Base-by-base conservation (phyloP, 2,329 filamentous ascomycete species). In the Aspergillus caelatus region DNA sequence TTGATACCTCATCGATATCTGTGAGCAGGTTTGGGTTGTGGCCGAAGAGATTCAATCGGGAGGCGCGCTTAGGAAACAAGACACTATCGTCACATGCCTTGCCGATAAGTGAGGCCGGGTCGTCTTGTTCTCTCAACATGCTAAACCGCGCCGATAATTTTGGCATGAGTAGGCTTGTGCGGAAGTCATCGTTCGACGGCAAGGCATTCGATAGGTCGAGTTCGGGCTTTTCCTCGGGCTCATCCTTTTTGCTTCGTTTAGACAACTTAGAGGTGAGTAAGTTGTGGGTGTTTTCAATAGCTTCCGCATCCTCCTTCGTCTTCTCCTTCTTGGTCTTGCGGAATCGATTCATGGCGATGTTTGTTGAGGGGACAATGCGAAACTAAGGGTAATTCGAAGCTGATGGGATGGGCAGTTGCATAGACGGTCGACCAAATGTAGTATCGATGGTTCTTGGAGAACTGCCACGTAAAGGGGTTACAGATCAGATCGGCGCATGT, bases 51-150 rank as follows among this genome's bases (percentile, higher is more conserved):
- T 88, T 84, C 68, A 96, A 79, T 62, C 91, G 87, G 0, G 94
- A 97, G 67, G 91, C 89, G 60, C 93, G 87, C 72, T 92, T 94
- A 4, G 91, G 91, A 67, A 88, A 91, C 23, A 98, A 80, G 3
- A 98, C 94, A 69, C 94, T 97, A 78, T 97, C 94, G 74, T 98
- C 94, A 77, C 91, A 95, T 19, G 94, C 94, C 78, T 98, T 97
- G 62, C 94, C 94, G 36, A 97, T 85, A 76, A 93, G 91, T 2
- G 93, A 94, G 66, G 83, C 90, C 1, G 94, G 94, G 72, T 97
- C 93, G 75, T 97, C 94, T 76, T 97, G 94, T 78, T 97, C 94
- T 72, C 93, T 85, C 36, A 98, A 82, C 94, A 98, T 98, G 70
- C 94, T 98, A 77, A 99, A 99, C 8, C 95, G 89, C 14, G 94